Evolutionary conservation across 2,329 filamentous ascomycete genomes (phyloP).

Genomic region (Pseudocercospora fuligena): DNA sequence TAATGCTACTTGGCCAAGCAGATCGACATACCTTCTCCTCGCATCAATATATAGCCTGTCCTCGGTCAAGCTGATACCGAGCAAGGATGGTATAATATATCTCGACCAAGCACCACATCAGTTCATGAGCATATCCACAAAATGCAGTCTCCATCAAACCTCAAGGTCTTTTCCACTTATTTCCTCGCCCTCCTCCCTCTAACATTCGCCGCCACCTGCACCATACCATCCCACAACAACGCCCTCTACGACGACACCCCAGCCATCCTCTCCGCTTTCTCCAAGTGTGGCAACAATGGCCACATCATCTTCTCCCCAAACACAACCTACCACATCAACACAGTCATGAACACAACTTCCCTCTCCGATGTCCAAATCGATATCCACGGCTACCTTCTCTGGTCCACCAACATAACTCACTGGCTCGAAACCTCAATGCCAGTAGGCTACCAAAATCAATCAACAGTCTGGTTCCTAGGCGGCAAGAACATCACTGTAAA

Average conservation of each 20-base stretch:
- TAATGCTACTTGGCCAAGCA: background rate
- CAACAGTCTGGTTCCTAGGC: slow-evolving; percentile 60
- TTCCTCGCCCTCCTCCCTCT: too few species aligned
- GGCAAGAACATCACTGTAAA: slow-evolving; percentile 57
- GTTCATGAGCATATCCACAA: background rate
- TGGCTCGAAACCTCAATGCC: slow-evolving; percentile 59
- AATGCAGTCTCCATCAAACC: background rate
- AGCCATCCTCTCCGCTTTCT: slow-evolving; percentile 58
- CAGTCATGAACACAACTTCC: slow-evolving; percentile 44
- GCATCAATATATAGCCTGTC: background rate
- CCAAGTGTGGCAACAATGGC: slow-evolving; percentile 56
- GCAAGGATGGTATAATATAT: background rate
- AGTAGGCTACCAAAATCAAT: slow-evolving; percentile 62
- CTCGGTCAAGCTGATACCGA: background rate
- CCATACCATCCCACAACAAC: slow-evolving; percentile 24
- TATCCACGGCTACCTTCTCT: slow-evolving; percentile 54
- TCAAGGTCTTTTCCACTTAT: too few species aligned
- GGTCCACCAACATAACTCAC: slow-evolving; percentile 52
- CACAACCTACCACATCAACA: slow-evolving; percentile 46
- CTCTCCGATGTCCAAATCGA: slow-evolving; percentile 55
- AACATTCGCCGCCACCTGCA: slow-evolving; percentile 22
- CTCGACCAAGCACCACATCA: background rate
- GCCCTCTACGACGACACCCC: slow-evolving; percentile 53
- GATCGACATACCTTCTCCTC: background rate
- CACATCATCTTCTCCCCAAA: slow-evolving; percentile 56